Percentiles rank a stretch among this genome's conserved stretches.
These are phyloP conservation scores for Massariosphaeria phaeospora DNA, from an alignment of 495 filamentous ascomycete genomes.

Conservation along the genomic window DNA sequence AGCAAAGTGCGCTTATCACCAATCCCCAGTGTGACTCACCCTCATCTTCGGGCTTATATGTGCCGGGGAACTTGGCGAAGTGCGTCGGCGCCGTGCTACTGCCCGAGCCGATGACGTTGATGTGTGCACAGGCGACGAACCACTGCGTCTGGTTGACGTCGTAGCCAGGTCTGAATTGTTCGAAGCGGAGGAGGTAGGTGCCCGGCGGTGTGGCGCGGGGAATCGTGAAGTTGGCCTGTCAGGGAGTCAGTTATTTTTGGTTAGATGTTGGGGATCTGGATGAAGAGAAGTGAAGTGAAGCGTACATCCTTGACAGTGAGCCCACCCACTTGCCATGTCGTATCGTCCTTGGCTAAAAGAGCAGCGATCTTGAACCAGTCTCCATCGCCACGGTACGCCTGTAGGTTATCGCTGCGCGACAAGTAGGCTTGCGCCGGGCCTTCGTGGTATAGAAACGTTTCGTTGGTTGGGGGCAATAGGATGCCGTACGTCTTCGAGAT, in stretches of 20 bases:
- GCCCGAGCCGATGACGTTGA: slow-evolving; percentile 7
- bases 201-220: slow-evolving; percentile 11
- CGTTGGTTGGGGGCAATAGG: not conserved
- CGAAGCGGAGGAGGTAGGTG: slow-evolving; percentile 13
- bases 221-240: slow-evolving; percentile 5
- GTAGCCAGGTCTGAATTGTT: not conserved
- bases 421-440: slow-evolving; percentile 13
- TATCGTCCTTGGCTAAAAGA: too few species aligned
- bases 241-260: not conserved
- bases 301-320: too few species aligned
- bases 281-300: not conserved
- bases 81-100: not conserved
- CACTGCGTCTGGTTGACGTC: not conserved
- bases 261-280: not conserved
- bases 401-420: not conserved
- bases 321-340: too few species aligned
- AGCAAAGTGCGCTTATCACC: too few species aligned
- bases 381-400: slow-evolving; percentile 7
- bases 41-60: too few species aligned
- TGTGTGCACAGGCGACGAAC: slow-evolving; percentile 8
- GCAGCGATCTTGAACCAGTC: slow-evolving; percentile 23
- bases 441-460: slow-evolving; percentile 5
- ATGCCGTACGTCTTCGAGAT: too few species aligned
- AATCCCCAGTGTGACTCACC: too few species aligned
- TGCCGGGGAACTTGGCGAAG: slow-evolving; percentile 10